Evolutionary conservation across 176 grass and related monocot species (phyloP).

Genomic region (Alloteropsis semialata): DNA sequence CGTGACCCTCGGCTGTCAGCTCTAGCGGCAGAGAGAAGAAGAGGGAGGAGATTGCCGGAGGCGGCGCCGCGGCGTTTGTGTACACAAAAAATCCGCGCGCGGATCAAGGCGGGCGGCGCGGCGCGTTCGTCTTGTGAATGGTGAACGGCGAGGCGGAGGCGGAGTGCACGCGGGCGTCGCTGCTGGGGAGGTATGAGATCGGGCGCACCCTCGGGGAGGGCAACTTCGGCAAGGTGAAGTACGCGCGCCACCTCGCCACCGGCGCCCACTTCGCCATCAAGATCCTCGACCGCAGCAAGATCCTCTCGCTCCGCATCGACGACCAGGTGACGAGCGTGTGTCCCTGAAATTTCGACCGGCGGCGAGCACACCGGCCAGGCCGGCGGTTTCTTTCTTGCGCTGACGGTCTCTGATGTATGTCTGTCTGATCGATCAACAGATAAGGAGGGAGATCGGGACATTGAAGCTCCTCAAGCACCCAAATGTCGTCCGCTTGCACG

Average conservation of each 20-base stretch:
- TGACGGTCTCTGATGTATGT: too few relatives aligned
- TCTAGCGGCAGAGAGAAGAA: not conserved
- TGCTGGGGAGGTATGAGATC: slow-evolving; percentile 65
- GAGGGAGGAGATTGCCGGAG: too few relatives aligned
- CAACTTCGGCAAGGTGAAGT: slow-evolving; percentile 90
- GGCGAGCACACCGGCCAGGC: not conserved
- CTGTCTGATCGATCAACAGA: slow-evolving; percentile 32
- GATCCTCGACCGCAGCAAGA: slow-evolving; percentile 75
- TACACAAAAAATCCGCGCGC: not conserved
- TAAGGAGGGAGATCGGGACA: slow-evolving; percentile 81
- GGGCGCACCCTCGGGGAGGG: slow-evolving; percentile 70
- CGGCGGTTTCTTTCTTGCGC: not conserved
- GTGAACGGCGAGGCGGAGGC: slow-evolving; percentile 37
- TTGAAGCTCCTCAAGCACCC: slow-evolving; percentile 82
- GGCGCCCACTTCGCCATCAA: slow-evolving; percentile 67
- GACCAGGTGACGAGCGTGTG: slow-evolving; percentile 43
- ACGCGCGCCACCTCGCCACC: slow-evolving; percentile 51
- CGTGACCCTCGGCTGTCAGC: not conserved
- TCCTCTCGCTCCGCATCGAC: slow-evolving; percentile 56
- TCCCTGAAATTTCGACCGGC: too few relatives aligned
- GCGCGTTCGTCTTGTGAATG: slow-evolving; percentile 22
- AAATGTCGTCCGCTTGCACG: slow-evolving; percentile 72
- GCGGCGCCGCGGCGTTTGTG: not conserved
- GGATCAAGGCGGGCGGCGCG: too few relatives aligned
- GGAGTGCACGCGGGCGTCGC: slow-evolving; percentile 32